Conservation (phyloP, 495 filamentous ascomycete species). For the Lasiosphaeria miniovina region DNA sequence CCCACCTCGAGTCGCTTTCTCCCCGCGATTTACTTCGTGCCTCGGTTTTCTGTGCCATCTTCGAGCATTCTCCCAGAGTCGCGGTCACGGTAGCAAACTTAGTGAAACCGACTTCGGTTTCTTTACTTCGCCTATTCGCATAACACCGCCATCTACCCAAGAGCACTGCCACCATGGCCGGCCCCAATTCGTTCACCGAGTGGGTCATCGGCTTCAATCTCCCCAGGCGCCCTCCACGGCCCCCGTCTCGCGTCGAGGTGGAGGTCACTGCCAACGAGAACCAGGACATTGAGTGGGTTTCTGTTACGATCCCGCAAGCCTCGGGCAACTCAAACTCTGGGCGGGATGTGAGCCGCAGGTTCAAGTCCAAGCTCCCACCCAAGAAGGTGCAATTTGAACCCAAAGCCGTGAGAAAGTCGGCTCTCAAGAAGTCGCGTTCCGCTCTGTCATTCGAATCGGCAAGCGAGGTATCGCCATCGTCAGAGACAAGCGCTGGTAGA, state of each 20-base stretch:
- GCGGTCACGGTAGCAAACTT: not conserved
- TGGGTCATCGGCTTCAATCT: conserved; percentile 43
- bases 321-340: not conserved
- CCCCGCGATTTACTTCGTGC: too few species aligned
- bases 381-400: conserved; percentile 1
- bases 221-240: conserved; percentile 14
- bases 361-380: not conserved
- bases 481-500: not conserved
- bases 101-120: not conserved
- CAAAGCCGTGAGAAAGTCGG: not conserved
- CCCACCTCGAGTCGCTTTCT: too few species aligned
- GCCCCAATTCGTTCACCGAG: conserved; percentile 30
- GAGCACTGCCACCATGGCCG: conserved; percentile 20
- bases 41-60: too few species aligned
- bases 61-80: too few species aligned
- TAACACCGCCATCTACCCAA: not conserved
- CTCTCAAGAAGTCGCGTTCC: not conserved
- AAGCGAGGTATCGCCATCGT: not conserved
- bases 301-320: conserved; percentile 34
- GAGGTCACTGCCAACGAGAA: conserved; percentile 41
- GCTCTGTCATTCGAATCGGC: not conserved
- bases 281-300: conserved; percentile 31
- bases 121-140: not conserved
- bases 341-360: not conserved
- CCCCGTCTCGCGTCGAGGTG: conserved; percentile 20